Percentiles rank a stretch among this genome's conserved stretches.
Evolutionary conservation across 1,139 yeast genomes (phyloP).

Genomic region (Yamadazyma dendronema): DNA sequence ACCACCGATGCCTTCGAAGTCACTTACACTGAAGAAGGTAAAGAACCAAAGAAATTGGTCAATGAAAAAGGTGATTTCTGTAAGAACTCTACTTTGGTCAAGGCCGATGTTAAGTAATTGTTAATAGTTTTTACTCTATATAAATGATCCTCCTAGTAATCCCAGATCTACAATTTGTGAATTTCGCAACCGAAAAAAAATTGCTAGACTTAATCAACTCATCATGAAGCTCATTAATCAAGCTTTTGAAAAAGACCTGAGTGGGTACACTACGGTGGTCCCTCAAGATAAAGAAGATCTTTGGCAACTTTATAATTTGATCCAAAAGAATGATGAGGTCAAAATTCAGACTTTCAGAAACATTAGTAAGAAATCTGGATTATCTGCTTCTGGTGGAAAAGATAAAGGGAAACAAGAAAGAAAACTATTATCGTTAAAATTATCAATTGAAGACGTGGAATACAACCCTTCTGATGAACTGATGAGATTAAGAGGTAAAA

Average conservation of each 20-base stretch:
- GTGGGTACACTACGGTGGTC: conserved; percentile 62
- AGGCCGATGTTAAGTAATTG: conserved; percentile 70
- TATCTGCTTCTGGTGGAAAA: conserved; percentile 21
- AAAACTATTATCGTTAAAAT: conserved; percentile 51
- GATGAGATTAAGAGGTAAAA: conserved; percentile 79
- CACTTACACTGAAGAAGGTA: conserved; percentile 78
- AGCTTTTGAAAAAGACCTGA: conserved; percentile 46
- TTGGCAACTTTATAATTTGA: conserved; percentile 82
- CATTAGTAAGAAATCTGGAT: conserved; percentile 44
- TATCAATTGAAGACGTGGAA: conserved; percentile 69
- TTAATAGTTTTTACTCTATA: background rate
- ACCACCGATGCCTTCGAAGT: conserved; percentile 78
- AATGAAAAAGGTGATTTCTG: conserved; percentile 72
- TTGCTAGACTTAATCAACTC: too few species aligned
- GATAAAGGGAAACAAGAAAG: conserved; percentile 57
- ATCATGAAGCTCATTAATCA: conserved; percentile 18
- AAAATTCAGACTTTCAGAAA: conserved; percentile 68
- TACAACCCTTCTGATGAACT: conserved; percentile 77
- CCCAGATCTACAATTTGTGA: background rate
- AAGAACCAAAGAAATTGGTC: conserved; percentile 73
- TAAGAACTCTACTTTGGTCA: conserved; percentile 63
- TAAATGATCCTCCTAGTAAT: background rate
- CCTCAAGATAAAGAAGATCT: conserved; percentile 93
- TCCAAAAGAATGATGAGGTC: conserved; percentile 73
- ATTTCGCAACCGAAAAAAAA: too few species aligned